Evolutionary conservation across 2,329 filamentous ascomycete species (phyloP).

Genomic region (Helminthosporium solani): DNA sequence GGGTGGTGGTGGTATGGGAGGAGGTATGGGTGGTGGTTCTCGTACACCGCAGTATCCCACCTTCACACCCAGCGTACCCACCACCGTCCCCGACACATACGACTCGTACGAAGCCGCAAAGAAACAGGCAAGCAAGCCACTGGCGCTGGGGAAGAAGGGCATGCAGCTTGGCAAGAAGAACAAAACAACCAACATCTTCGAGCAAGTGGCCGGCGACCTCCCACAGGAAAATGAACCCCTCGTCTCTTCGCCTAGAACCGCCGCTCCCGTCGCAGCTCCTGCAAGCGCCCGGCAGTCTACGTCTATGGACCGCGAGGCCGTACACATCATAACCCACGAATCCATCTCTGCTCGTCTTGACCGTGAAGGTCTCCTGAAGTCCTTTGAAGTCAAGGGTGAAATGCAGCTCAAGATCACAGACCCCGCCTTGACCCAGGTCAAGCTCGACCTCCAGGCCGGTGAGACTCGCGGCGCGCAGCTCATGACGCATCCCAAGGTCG

Average conservation of each 20-base stretch:
- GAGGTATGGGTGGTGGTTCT: conserved; percentile 43
- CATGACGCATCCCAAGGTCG: conserved; percentile 94
- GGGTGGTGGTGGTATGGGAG: conserved; percentile 23
- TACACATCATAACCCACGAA: conserved; percentile 86
- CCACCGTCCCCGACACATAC: conserved; percentile 76
- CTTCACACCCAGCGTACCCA: conserved; percentile 77
- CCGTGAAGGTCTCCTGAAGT: conserved; percentile 82
- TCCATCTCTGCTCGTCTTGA: conserved; percentile 87
- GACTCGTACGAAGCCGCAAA: conserved; percentile 96
- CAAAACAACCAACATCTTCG: conserved; percentile 96
- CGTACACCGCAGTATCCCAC: conserved; percentile 83
- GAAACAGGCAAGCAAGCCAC: conserved; percentile 84
- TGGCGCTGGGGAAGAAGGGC: conserved; percentile 84
- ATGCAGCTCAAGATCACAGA: conserved; percentile 89
- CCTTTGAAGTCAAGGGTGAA: conserved; percentile 87
- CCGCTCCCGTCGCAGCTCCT: conserved; percentile 54
- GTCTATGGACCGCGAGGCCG: conserved; percentile 75
- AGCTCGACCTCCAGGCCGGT: conserved; percentile 74
- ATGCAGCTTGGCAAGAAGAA: conserved; percentile 99
- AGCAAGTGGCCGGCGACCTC: conserved; percentile 88
- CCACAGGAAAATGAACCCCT: conserved; percentile 84
- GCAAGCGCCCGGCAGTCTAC: conserved; percentile 61
- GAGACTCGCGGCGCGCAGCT: conserved; percentile 85
- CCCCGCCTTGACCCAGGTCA: conserved; percentile 85
- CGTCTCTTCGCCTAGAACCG: conserved; percentile 59